A percentile compares a stretch with the other conserved stretches of the same genome.
Evolutionary conservation across 768 basidiomycete species (phyloP).

Genomic region (Termitomyces sp.): DNA sequence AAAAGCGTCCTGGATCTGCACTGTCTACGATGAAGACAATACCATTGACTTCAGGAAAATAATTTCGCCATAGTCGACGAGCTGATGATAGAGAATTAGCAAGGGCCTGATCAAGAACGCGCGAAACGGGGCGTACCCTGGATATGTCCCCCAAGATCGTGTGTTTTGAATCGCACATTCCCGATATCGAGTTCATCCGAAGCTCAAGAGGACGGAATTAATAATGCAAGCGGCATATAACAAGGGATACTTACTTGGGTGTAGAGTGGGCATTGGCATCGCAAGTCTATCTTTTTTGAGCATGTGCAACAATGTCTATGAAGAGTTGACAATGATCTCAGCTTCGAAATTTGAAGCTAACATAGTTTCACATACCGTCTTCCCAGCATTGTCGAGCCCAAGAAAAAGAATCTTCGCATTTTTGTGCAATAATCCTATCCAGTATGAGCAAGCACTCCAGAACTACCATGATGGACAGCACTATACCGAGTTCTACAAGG

Average conservation of each 20-base stretch:
- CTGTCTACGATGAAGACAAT: slow-evolving; percentile 98
- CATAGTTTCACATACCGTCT: slow-evolving; percentile 76
- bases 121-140: slow-evolving; percentile 74
- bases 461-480: slow-evolving; percentile 1
- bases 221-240: slow-evolving; percentile 9
- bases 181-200: slow-evolving; percentile 99
- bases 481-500: slow-evolving; percentile 87
- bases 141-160: slow-evolving; percentile 96
- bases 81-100: slow-evolving; percentile 39
- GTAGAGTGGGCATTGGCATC: slow-evolving; percentile 94
- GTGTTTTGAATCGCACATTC: slow-evolving; percentile 98
- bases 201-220: slow-evolving; percentile 58
- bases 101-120: neutral
- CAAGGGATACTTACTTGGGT: slow-evolving; percentile 72
- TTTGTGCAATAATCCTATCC: slow-evolving; percentile 87
- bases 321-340: slow-evolving; percentile 30
- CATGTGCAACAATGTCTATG: slow-evolving; percentile 98
- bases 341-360: neutral
- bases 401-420: slow-evolving; percentile 99
- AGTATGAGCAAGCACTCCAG: neutral
- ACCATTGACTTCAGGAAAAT: slow-evolving; percentile 99
- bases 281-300: slow-evolving; percentile 98
- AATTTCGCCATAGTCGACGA: slow-evolving; percentile 98
- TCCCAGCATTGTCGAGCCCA: slow-evolving; percentile 98
- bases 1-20: slow-evolving; percentile 94